These are phyloP conservation scores for Sicyos edulis DNA, from an alignment of 306 rosid species.

Conservation along the genomic window DNA sequence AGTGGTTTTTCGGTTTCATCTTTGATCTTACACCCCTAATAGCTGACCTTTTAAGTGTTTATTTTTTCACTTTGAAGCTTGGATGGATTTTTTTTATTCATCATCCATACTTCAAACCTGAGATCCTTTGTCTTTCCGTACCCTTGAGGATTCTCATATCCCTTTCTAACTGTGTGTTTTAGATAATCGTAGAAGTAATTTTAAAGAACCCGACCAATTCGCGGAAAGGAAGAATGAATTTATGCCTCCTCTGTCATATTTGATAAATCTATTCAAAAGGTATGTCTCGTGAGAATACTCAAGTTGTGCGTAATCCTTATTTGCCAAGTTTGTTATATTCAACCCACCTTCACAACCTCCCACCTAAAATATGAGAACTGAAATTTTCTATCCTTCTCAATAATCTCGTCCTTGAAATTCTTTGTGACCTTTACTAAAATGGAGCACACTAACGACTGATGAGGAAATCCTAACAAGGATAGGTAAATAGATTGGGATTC, in stretches of 20 bases:
- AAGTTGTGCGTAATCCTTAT: background rate
- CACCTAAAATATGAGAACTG: background rate
- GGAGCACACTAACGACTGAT: too few relatives aligned
- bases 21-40: too few relatives aligned
- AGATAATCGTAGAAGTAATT: too few relatives aligned
- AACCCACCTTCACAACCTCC: background rate
- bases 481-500: background rate
- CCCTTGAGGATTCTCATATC: too few relatives aligned
- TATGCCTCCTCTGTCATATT: too few relatives aligned
- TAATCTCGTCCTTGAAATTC: background rate
- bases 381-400: background rate
- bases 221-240: too few relatives aligned
- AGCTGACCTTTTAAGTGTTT: constrained; percentile 2
- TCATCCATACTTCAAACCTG: background rate
- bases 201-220: too few relatives aligned
- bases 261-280: too few relatives aligned
- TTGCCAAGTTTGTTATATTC: background rate
- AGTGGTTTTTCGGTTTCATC: too few relatives aligned
- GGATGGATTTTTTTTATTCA: background rate
- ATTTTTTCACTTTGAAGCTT: background rate
- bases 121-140: background rate
- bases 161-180: background rate
- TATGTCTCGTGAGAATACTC: too few relatives aligned
- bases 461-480: too few relatives aligned
- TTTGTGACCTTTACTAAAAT: background rate